Evolutionary conservation across 768 basidiomycete species (phyloP).

Genomic region (Tulasnella calospora): DNA sequence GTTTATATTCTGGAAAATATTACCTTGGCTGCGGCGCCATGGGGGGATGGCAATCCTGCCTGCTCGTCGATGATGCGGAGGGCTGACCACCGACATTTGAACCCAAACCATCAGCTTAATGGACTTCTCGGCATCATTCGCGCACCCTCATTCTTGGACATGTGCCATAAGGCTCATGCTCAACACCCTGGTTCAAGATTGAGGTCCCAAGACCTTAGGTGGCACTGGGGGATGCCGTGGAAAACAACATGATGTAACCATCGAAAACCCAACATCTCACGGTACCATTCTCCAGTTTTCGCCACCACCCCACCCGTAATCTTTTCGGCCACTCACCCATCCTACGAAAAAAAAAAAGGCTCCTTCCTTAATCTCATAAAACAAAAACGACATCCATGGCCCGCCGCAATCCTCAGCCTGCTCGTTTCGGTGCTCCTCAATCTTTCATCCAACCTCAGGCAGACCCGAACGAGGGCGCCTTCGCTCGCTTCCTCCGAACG

Average conservation of each 20-base stretch:
- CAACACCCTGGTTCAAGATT: background rate
- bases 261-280: conserved; percentile 2
- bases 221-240: background rate
- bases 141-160: background rate
- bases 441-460: conserved; percentile 15
- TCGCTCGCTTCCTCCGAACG: conserved; percentile 26
- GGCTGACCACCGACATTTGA: background rate
- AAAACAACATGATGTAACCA: background rate
- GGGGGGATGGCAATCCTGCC: background rate
- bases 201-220: background rate
- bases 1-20: background rate
- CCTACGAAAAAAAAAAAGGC: background rate
- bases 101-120: background rate
- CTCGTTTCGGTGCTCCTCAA: conserved; percentile 8
- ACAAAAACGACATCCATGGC: background rate
- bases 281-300: conserved; percentile 9
- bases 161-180: background rate
- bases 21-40: background rate
- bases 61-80: background rate
- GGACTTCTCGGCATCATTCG: background rate
- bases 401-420: conserved; percentile 10
- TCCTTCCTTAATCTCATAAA: background rate
- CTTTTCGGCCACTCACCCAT: background rate
- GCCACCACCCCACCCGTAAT: background rate
- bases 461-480: conserved; percentile 27